Evolutionary conservation across 169 alveolate species (phyloP), one percentile per base, ranked within the genome.

Genomic region (Eimeria maxima): DNA sequence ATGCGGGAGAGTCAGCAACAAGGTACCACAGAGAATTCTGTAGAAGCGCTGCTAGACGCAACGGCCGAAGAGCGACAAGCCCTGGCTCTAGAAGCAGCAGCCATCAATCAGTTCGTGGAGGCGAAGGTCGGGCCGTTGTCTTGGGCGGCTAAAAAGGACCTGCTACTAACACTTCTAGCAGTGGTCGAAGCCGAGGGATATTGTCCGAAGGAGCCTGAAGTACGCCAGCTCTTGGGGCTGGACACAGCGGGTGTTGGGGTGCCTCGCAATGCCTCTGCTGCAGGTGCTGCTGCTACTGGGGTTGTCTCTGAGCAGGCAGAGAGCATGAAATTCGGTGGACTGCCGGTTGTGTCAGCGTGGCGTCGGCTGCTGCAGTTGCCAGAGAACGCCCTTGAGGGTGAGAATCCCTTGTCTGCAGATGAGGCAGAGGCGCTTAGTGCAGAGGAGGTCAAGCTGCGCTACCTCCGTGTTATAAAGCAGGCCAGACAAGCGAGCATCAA

Each of bases 301-400:
- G 16, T 11, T 33, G n/a, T n/a, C 6, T 27, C 76, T 18, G 63
- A 22, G 38, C 88, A 76, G 47, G 42, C 20, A 45, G 57, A 42
- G 14, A 45, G 24, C 63, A 14, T 24, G 57, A n/a, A 10, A 45
- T 76, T 76, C 10, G 88, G 88, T 24, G 88, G 88, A 65, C 88
- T 76, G 18, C 63, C 88, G 50, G 88, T 76, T 38, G 88, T 76
- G 57, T 10, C 44, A 55, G 93, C 93, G 11, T 86, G 93, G 93
- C 76, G 93, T 13, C 93, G 76, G 93, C 63, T 86, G 93, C 60
- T 86, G 76, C 93, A 86, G 93, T 50, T 47, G 81, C 93, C 93
- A 38, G 93, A 86, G 42, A 86, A 86, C 65, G 93, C 93, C 81
- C 74, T 63, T 57, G 29, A 18, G 10, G 93, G 93, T 47, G 93